Evolutionary conservation across 1,139 yeast species (phyloP).

Genomic region (Yamadazyma diospyri): DNA sequence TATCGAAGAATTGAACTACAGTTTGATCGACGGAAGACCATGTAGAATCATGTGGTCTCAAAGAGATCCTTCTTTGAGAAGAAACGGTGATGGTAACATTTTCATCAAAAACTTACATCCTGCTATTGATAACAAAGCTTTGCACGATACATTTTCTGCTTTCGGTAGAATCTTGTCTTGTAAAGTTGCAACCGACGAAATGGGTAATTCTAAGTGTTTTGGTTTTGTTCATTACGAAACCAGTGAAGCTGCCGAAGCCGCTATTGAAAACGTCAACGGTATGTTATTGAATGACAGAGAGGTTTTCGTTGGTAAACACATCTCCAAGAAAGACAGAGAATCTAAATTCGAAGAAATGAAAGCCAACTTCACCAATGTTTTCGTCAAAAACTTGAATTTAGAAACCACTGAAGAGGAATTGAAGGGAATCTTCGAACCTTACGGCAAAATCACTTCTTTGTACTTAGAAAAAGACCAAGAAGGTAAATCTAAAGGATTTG

Average conservation of each 20-base stretch:
- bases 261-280: conserved; percentile 97
- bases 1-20: conserved; percentile 91
- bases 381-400: conserved; percentile 81
- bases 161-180: conserved; percentile 95
- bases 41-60: conserved; percentile 99
- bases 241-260: conserved; percentile 89
- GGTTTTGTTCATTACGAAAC: conserved; percentile 98
- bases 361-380: conserved; percentile 93
- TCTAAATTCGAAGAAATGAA: conserved; percentile 88
- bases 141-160: conserved; percentile 96
- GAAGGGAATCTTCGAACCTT: conserved; percentile 65
- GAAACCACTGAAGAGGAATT: conserved; percentile 75
- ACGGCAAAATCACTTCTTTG: conserved; percentile 83
- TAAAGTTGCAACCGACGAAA: conserved; percentile 94
- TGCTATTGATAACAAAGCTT: conserved; percentile 97
- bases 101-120: conserved; percentile 98
- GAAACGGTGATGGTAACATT: conserved; percentile 94
- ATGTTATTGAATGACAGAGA: conserved; percentile 97
- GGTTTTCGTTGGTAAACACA: conserved; percentile 94
- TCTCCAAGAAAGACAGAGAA: conserved; percentile 92
- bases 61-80: conserved; percentile 96
- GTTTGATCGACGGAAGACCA: conserved; percentile 91
- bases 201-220: conserved; percentile 91
- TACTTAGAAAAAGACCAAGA: conserved; percentile 78
- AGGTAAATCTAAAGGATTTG: conserved; percentile 94